phyloP scores from a whole-genome alignment of 306 rosid species.

The Medicago lupulina region DNA sequence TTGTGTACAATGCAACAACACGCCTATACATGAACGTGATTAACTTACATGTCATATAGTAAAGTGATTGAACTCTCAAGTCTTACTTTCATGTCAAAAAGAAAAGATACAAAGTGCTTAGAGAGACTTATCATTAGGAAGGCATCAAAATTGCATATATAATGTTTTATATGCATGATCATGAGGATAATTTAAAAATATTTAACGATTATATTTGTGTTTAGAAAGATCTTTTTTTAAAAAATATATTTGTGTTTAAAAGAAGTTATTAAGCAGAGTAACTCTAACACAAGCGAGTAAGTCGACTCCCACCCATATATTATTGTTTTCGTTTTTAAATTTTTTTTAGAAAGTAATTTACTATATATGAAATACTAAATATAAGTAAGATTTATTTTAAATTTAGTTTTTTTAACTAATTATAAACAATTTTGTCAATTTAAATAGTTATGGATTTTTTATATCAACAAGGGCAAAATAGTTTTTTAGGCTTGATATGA shows the following conservation, averaged over 20 bases:
- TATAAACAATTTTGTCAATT: background rate
- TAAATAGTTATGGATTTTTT: background rate
- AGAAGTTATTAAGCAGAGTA: no score
- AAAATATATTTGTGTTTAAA: no score
- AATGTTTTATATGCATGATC: no score
- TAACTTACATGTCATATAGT: conserved; percentile 36
- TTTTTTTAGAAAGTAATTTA: background rate
- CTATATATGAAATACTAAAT: background rate
- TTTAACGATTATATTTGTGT: no score
- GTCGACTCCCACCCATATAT: no score
- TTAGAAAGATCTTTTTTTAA: no score
- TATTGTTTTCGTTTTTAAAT: no score
- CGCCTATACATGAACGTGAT: conserved; percentile 43
- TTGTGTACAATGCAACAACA: conserved; percentile 32
- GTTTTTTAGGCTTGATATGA: conserved; percentile 39
- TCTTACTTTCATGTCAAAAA: conserved; percentile 26
- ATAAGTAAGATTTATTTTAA: background rate
- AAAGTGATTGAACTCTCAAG: conserved; percentile 36
- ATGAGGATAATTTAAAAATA: no score
- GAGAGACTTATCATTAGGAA: conserved; percentile 1
- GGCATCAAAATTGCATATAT: no score
- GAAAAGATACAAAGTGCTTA: background rate
- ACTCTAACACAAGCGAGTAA: no score
- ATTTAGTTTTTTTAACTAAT: background rate
- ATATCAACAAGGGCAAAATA: conserved; percentile 7